Evolutionary conservation across 352 stramenopile genomes (phyloP).

Genomic region (Phytophthora boehmeriae): DNA sequence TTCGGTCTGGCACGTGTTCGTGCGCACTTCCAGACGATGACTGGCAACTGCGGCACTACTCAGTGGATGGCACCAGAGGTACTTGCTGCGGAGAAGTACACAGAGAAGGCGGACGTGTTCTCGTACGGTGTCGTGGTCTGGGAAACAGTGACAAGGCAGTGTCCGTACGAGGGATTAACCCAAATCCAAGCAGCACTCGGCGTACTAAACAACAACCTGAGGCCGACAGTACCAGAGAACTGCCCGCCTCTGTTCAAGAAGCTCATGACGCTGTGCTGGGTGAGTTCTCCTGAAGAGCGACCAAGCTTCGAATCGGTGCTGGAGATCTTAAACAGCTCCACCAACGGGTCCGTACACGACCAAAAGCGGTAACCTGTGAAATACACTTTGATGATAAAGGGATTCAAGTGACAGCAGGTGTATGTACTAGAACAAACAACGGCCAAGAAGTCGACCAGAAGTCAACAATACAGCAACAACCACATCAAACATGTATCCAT

Average conservation of each 20-base stretch:
- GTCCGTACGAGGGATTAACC: slow-evolving; percentile 91
- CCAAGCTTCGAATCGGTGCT: slow-evolving; percentile 85
- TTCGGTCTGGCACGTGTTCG: slow-evolving; percentile 85
- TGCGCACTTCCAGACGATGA: slow-evolving; percentile 90
- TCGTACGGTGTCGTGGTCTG: slow-evolving; percentile 88
- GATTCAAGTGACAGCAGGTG: slow-evolving; percentile 17
- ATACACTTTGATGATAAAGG: neutral
- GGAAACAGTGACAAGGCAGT: slow-evolving; percentile 90
- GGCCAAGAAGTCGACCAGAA: slow-evolving; percentile 13
- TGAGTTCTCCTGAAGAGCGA: slow-evolving; percentile 71
- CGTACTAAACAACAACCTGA: slow-evolving; percentile 88
- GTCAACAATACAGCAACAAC: slow-evolving; percentile 16
- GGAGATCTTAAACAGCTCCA: slow-evolving; percentile 66
- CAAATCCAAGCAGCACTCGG: slow-evolving; percentile 90
- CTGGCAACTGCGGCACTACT: slow-evolving; percentile 84
- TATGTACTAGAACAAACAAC: slow-evolving; percentile 26
- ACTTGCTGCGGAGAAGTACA: slow-evolving; percentile 85
- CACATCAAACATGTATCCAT: slow-evolving; percentile 9
- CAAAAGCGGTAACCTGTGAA: slow-evolving; percentile 29
- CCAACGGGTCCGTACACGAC: slow-evolving; percentile 31
- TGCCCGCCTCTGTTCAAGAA: slow-evolving; percentile 84
- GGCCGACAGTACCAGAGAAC: slow-evolving; percentile 76
- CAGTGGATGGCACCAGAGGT: slow-evolving; percentile 91
- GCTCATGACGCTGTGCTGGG: slow-evolving; percentile 87
- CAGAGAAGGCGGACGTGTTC: slow-evolving; percentile 88